Percentiles rank a stretch among this genome's conserved stretches.
Conservation (phyloP, 805 yeast genomes). For the Candida ulmi region DNA sequence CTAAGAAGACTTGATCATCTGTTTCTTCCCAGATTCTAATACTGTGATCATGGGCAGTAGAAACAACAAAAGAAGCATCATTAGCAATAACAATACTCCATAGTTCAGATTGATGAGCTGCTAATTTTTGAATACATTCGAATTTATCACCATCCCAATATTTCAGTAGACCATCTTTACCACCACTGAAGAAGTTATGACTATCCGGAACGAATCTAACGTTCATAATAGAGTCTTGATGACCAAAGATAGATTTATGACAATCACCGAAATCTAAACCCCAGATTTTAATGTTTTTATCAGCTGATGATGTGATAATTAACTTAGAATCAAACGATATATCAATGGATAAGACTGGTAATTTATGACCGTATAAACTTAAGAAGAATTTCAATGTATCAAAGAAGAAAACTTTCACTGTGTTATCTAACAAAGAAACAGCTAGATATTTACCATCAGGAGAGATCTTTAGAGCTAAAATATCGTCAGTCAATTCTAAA, state of each 20-base stretch:
- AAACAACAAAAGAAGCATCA: slow-evolving; percentile 65
- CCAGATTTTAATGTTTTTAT: slow-evolving; percentile 96
- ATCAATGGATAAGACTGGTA: slow-evolving; percentile 91
- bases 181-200: slow-evolving; percentile 84
- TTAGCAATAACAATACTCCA: slow-evolving; percentile 84
- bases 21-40: slow-evolving; percentile 91
- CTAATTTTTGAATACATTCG: slow-evolving; percentile 83
- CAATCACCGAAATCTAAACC: slow-evolving; percentile 99
- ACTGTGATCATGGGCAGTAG: slow-evolving; percentile 91
- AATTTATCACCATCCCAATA: slow-evolving; percentile 99
- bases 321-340: slow-evolving; percentile 85
- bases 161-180: slow-evolving; percentile 85
- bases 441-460: slow-evolving; percentile 77
- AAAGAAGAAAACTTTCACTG: slow-evolving; percentile 89
- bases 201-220: slow-evolving; percentile 80
- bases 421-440: slow-evolving; percentile 81
- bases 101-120: slow-evolving; percentile 87
- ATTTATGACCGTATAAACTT: slow-evolving; percentile 90
- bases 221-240: slow-evolving; percentile 90
- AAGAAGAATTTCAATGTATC: slow-evolving; percentile 85
- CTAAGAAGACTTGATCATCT: slow-evolving; percentile 91
- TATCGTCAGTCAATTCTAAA: slow-evolving; percentile 81
- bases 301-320: slow-evolving; percentile 91
- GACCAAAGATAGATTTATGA: slow-evolving; percentile 94
- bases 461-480: slow-evolving; percentile 71